Percentiles rank a stretch among this genome's conserved stretches.
These are phyloP conservation scores for Datura wrightii DNA, from an alignment of 257 asterid species.

Conservation along the genomic window DNA sequence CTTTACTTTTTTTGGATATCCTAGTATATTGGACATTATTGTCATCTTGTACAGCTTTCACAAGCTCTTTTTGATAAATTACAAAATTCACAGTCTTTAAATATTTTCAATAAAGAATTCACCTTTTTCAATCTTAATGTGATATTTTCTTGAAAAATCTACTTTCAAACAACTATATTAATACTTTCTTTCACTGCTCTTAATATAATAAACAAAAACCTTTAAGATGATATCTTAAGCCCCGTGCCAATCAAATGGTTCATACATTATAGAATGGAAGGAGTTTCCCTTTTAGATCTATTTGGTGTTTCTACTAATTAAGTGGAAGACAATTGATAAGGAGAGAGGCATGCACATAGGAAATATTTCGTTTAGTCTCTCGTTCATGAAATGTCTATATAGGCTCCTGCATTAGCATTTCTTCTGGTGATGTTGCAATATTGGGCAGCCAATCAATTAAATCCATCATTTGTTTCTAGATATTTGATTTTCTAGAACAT, in stretches of 20 bases:
- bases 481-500: not conserved
- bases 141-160: not conserved
- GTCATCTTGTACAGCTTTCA: too few relatives aligned
- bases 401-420: too few relatives aligned
- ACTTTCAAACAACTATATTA: too few relatives aligned
- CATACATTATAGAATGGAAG: not conserved
- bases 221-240: not conserved
- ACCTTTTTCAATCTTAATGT: not conserved
- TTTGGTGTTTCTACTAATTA: not conserved
- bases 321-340: not conserved
- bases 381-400: not conserved
- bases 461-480: not conserved
- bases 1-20: not conserved
- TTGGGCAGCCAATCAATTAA: not conserved
- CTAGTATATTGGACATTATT: not conserved
- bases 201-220: too few relatives aligned
- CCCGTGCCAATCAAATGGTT: not conserved
- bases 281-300: not conserved
- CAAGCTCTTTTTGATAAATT: too few relatives aligned
- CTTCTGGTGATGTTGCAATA: not conserved
- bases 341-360: not conserved
- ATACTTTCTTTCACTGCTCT: too few relatives aligned
- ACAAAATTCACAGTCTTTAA: too few relatives aligned
- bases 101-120: too few relatives aligned
- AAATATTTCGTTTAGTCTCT: not conserved